Base-by-base conservation (phyloP, 352 stramenopile species). In the Phytophthora sp. region DNA sequence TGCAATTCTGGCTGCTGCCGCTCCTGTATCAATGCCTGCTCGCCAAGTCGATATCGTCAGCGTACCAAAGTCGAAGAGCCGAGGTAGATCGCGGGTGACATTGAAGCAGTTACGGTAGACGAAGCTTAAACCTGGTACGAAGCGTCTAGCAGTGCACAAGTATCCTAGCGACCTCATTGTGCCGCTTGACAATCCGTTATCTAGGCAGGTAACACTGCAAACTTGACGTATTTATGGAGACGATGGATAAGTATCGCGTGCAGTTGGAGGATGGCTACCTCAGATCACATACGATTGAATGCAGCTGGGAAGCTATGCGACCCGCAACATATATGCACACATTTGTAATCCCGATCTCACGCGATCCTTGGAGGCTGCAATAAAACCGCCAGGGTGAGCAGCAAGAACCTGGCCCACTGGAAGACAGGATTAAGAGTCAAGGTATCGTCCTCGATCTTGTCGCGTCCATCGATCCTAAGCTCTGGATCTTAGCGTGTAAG, bases 261-360 rank as follows among this genome's bases (percentile, higher is more conserved):
- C 53, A 60, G 15, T 29, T 62, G 18, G 51, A 68, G 24, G 51
- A 68, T 8, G 23, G 27, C 5, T 57, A 53, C 16, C 20, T 68
- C 1, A 16, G 41, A 24, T 29, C 33, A 27, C 41, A 33, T 7
- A 57, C 20, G 7, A 36, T 63, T 7, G n/a, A 52, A 15, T 68
- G 60, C 35, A 24, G 21, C 4, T 53, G 60, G 60, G 46, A 53
- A 46, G 8, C 33, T 8, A 20, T 57, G 1, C 39, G 29, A 20
- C 21, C n/a, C 39, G 24, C 16, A 42, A 44, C 58, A 29, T 61
- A 57, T 18, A 63, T 47, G 15, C 45, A 63, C 24, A 49, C 16
- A 12, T 65, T 65, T 30, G 45, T 65, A 3, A 45, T 65, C 33
- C 57, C 57, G n/a, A n/a, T n/a, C n/a, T n/a, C n/a, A n/a, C n/a